Base-by-base conservation (phyloP, 352 stramenopile species). In the Phytophthora constricta region DNA sequence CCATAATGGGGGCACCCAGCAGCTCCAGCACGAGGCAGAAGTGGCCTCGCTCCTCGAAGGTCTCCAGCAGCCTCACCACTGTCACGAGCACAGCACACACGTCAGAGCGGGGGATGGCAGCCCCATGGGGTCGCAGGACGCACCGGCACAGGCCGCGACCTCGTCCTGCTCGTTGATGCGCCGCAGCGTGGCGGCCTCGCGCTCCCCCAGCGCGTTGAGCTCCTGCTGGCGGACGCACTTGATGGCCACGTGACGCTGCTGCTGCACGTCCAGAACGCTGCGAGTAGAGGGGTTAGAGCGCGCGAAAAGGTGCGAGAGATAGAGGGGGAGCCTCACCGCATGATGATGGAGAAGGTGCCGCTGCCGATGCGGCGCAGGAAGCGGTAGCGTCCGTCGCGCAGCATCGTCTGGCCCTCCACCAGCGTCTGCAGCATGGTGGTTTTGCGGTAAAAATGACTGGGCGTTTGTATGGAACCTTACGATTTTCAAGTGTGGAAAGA, bases 1-100 rank as follows among this genome's bases (percentile, higher is more conserved):
- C 98, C 37, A 99, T 77, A 67, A 99, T 98, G 9, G 83, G 67
- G 19, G 78, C 48, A 19, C 77, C 83, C 33, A 93, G 65, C 31
- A 89, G 72, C 71, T 93, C 86, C 25, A 93, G 53, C 57, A 92
- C 86, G 33, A 93, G 76, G 39, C 82, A 92, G 34, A 86, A 79
- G 48, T 81, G 82, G 9, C 58, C 69, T 4, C 76, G 67, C 46
- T 91, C 72, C 31, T 73, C 68, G 65, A 93, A 93, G 43, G 70
- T 77, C 63, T 84, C 73, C 7, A 90, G 53, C 42, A 91, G 49
- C 14, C 73, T 72, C 59, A 93, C 82, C 22, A 92, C 64, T 81
- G 23, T 14, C 26, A 41, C n/a, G 39, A 22, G 9, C 1, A 33
- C 22, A 39, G 19, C 23, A 54, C 20, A 41, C 4, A 52, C 19